These are phyloP conservation scores for Septoria linicola DNA, from an alignment of 2,329 filamentous ascomycete genomes.

Conservation along the genomic window DNA sequence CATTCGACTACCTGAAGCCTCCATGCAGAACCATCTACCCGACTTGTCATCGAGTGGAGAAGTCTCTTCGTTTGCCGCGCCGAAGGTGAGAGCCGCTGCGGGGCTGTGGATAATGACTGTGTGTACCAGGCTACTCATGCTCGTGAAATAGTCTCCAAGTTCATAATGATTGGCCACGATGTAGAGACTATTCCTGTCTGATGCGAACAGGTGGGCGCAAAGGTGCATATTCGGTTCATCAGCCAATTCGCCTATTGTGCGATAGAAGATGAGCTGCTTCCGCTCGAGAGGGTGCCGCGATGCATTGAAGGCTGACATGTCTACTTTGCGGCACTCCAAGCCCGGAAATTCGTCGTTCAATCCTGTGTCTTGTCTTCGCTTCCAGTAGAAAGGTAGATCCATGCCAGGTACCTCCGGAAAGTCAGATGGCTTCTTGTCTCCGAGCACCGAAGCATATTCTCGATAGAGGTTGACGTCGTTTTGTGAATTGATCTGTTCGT, in stretches of 20 bases:
- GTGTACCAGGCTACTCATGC: conserved; percentile 51
- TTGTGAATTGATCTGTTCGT: conserved; percentile 37
- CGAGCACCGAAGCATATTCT: conserved; percentile 38
- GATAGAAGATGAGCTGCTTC: conserved; percentile 48
- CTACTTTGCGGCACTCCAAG: conserved; percentile 52
- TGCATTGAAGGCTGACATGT: conserved; percentile 53
- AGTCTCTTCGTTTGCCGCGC: not conserved
- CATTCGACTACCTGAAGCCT: conserved; percentile 48
- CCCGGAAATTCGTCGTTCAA: conserved; percentile 45
- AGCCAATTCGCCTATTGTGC: conserved; percentile 42
- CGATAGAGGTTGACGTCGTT: conserved; percentile 38
- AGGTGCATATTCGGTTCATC: conserved; percentile 54
- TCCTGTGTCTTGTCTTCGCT: conserved; percentile 37
- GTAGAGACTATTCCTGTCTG: conserved; percentile 56
- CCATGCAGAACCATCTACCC: conserved; percentile 51
- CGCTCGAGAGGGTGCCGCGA: conserved; percentile 39
- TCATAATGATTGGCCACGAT: conserved; percentile 53
- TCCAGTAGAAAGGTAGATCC: conserved; percentile 40
- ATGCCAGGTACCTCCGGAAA: conserved; percentile 39
- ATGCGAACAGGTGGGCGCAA: conserved; percentile 58
- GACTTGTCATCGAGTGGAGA: conserved; percentile 35
- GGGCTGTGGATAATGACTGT: conserved; percentile 51
- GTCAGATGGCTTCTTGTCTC: conserved; percentile 36
- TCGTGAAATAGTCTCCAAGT: conserved; percentile 40
- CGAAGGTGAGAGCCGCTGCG: conserved; percentile 43